Evolutionary conservation across 179 eudicot genomes (phyloP).

Genomic region (Camellia oleifera): DNA sequence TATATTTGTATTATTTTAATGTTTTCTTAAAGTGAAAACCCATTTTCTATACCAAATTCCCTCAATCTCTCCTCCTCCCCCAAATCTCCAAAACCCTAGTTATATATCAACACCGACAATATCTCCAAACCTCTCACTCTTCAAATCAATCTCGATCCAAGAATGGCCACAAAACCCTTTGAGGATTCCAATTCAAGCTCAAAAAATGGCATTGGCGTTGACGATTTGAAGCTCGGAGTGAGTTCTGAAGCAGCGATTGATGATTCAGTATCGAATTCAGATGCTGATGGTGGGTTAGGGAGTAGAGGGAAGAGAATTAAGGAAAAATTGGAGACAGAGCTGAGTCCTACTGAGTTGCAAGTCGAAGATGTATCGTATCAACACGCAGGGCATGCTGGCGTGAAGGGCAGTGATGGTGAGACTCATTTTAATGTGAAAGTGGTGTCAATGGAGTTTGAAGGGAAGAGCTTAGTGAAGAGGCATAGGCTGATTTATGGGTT

Average conservation of each 20-base stretch:
- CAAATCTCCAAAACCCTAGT: conserved; percentile 32
- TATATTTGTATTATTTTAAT: no score
- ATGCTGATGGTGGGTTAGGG: conserved; percentile 37
- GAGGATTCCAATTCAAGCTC: conserved; percentile 13
- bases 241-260: background rate
- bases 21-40: no score
- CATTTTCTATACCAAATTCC: conserved; percentile 30
- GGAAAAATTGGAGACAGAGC: conserved; percentile 57
- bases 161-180: conserved; percentile 41
- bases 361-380: conserved; percentile 79
- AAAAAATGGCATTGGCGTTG: conserved; percentile 5
- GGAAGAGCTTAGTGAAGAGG: conserved; percentile 85
- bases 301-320: conserved; percentile 64
- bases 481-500: conserved; percentile 68
- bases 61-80: conserved; percentile 30
- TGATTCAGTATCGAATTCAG: conserved; percentile 11
- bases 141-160: conserved; percentile 53
- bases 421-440: conserved; percentile 76
- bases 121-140: conserved; percentile 26
- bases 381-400: conserved; percentile 85
- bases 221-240: background rate
- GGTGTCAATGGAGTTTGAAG: conserved; percentile 66
- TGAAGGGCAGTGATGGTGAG: conserved; percentile 60
- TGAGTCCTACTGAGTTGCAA: conserved; percentile 53
- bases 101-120: conserved; percentile 17